Base-by-base conservation (phyloP, 177 flowering plant genomes). In the Vitis hybrid region DNA sequence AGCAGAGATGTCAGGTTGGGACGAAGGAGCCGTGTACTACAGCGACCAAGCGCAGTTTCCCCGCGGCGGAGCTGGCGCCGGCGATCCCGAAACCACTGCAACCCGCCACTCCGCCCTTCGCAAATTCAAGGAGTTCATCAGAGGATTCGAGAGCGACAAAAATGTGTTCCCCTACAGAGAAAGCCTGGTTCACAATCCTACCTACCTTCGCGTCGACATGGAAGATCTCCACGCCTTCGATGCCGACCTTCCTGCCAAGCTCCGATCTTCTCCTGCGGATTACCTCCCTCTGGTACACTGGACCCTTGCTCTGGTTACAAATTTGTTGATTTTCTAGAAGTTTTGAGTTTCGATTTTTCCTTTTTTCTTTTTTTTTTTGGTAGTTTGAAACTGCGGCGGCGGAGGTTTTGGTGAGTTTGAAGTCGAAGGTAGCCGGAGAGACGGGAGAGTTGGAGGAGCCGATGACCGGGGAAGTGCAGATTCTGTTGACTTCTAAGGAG, bases 21-120 rank as follows among this genome's bases (percentile, higher is more conserved):
- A 96, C 65, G 99, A 96, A 75, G 99, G 99, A 63, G 89, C 84
- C 3, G 89, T 96, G 3, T 93, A 78, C 82, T 96, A 93, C 89
- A 96, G 99, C 84, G 95, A 93, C 73, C 98, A 96, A 68, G 93
- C 99, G 11, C 98, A 93, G 85, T 93, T 94, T 64, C 97, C 93
- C 48, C 76, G 79, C 52, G 86, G 84, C 41, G 87, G 77, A 18
- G 68, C 75, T 32, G 82, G 81, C 70, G 75, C 69, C 56, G 72
- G 75, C 32, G 85, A 83, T 53, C 78, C 80, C 9, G 73, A 77
- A 21, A 55, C 78, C 12, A 68, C 70, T 12, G 81, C 82, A 49
- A 82, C 87, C 59, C 91, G 86, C 63, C 97, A 96, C 79, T 71
- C 90, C 2, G 76, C 82, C 63, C 90, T 85, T 52, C 81, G 78